These are phyloP conservation scores for Phycomyces blakesleeanus DNA, from an alignment of 192 early-diverging fungal species.

Conservation along the genomic window DNA sequence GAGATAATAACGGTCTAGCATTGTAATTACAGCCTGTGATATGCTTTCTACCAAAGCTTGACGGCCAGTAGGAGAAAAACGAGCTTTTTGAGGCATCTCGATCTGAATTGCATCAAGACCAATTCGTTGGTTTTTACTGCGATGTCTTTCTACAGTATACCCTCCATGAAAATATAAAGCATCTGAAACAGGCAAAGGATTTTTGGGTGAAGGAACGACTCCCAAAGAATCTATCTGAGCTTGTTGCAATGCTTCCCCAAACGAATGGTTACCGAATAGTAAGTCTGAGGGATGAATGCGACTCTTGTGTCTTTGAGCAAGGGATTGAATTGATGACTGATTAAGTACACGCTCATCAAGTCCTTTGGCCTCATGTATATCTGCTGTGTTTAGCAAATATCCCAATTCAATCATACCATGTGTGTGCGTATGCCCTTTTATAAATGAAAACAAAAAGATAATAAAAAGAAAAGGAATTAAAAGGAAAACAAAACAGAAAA, in stretches of 20 bases:
- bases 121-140: not conserved
- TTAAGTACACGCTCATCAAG: not conserved
- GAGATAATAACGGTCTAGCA: not conserved
- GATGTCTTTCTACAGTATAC: not conserved
- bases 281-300: not conserved
- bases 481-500: no score
- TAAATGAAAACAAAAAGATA: no score
- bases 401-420: constrained; percentile 8
- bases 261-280: not conserved
- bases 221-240: not conserved
- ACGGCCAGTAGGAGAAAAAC: not conserved
- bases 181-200: not conserved
- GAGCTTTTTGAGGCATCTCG: not conserved
- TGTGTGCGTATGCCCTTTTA: constrained; percentile 8
- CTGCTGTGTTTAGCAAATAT: constrained; percentile 1
- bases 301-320: not conserved
- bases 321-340: constrained; percentile 5
- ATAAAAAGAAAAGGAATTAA: no score
- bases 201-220: not conserved
- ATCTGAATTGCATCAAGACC: constrained; percentile 7
- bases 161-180: constrained; percentile 4
- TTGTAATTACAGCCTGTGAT: constrained; percentile 1
- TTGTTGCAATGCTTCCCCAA: not conserved
- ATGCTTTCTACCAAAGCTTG: not conserved
- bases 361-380: not conserved